Percentiles rank a stretch among this genome's conserved stretches.
These are phyloP conservation scores for Solanum neorickii DNA, from an alignment of 257 asterid species.

Conservation along the genomic window DNA sequence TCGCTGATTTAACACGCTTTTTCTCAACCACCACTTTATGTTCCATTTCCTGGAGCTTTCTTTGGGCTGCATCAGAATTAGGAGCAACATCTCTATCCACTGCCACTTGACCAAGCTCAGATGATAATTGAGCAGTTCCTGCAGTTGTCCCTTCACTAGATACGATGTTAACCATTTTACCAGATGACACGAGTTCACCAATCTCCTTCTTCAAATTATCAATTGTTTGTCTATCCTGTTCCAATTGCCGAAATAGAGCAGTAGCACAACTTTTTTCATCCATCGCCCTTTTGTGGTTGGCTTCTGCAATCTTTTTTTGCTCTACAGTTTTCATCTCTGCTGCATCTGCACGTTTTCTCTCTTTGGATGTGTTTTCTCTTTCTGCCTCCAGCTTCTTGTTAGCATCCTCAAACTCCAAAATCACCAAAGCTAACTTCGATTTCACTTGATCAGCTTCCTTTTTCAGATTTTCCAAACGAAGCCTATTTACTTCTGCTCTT, in stretches of 20 bases:
- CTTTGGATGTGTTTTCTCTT: conserved; percentile 31
- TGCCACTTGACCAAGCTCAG: conserved; percentile 10
- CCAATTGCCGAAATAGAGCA: conserved; percentile 43
- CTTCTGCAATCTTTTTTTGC: conserved; percentile 34
- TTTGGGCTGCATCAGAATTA: conserved; percentile 17
- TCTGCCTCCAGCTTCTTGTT: conserved; percentile 45
- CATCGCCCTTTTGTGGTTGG: conserved; percentile 38
- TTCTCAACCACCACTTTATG: conserved; percentile 23
- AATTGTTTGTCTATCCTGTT: conserved; percentile 30
- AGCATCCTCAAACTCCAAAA: conserved; percentile 37
- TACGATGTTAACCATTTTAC: conserved; percentile 12
- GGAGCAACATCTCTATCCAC: conserved; percentile 11
- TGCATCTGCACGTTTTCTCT: conserved; percentile 47
- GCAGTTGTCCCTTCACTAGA: conserved; percentile 4
- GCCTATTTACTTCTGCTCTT: conserved; percentile 41
- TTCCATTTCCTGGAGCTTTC: conserved; percentile 33
- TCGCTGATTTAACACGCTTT: conserved; percentile 36
- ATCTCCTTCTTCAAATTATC: conserved; percentile 36
- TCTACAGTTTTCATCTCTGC: conserved; percentile 40
- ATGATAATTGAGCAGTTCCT: conserved; percentile 1
- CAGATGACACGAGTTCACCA: conserved; percentile 12
- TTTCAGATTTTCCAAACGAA: conserved; percentile 33
- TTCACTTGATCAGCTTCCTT: conserved; percentile 37
- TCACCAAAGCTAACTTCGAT: conserved; percentile 29
- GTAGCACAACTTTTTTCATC: conserved; percentile 49